These are phyloP conservation scores for Backusella parvicylindrica DNA, from an alignment of 192 early-diverging fungal species.

Conservation along the genomic window DNA sequence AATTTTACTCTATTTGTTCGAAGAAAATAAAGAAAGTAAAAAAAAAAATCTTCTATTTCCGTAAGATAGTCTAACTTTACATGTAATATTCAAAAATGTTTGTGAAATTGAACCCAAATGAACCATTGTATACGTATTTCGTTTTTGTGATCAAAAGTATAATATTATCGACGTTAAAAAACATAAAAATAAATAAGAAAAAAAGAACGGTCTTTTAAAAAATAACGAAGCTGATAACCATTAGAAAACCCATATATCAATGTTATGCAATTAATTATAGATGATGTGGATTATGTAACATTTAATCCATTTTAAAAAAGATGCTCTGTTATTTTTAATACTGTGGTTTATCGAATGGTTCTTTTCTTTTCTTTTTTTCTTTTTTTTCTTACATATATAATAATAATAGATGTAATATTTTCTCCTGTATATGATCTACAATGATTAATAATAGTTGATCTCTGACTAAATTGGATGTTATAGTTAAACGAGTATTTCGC, in stretches of 20 bases:
- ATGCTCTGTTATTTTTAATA: background rate
- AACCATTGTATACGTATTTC: background rate
- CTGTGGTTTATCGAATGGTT: background rate
- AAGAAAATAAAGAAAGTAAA: background rate
- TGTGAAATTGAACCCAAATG: background rate
- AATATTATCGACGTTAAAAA: background rate
- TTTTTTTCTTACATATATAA: background rate
- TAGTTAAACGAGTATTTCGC: background rate
- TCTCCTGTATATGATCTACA: background rate
- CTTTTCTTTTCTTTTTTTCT: background rate
- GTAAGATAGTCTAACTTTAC: background rate
- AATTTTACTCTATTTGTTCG: background rate
- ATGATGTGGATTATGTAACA: background rate
- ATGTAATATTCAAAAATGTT: background rate
- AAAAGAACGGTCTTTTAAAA: background rate
- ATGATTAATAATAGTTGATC: background rate
- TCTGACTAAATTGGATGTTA: background rate
- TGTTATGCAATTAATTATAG: background rate
- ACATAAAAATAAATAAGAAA: background rate
- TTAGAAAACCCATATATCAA: background rate
- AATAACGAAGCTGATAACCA: background rate
- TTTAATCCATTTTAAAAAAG: background rate
- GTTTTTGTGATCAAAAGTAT: background rate
- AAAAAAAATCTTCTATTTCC: background rate
- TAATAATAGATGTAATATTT: background rate